Evolutionary conservation across 495 filamentous ascomycete species (phyloP), one percentile per base, ranked within the genome.

Genomic region (Penicillium crystallinum): DNA sequence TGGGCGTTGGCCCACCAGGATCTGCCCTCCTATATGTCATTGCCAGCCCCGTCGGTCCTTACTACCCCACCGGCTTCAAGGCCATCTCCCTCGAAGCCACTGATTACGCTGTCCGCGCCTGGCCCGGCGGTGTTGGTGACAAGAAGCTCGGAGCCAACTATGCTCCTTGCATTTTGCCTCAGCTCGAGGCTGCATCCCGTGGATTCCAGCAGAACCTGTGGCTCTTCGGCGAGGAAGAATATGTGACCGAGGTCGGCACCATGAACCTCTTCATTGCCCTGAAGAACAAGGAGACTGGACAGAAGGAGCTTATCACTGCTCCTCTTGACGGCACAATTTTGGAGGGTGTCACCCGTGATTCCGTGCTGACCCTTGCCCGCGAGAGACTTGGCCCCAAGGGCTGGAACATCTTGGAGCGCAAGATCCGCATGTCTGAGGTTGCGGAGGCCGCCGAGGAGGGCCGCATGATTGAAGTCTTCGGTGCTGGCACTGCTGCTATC

Each of bases 81-180:
- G 93, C 95, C 42, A 81, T 97, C 30, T 91, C 88, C 1, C 77
- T 98, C 34, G 91, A 96, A 73, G 92, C 93, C 8, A 95, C 92
- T 15, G 83, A 91, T 70, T 91, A 95, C 71, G 91, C 91, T 46
- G 90, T 97, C 48, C 91, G 93, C 47, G 93, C 93, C 45, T 98
- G 93, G 93, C 93, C 93, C 29, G 92, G 92, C 48, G 93, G 93
- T 61, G 90, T 96, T 8, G 93, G 93, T 59, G 88, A 96, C 74
- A 93, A 90, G 82, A 98, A 98, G 77, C 82, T 98, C 17, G 93
- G 93, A 53, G 92, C 91, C 54, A 98, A 98, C 78, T 98, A 98
- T 66, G 93, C 93, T 14, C 92, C 95, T 2, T 96, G 92, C 69
- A 91, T 98, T 55, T 73, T 95, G 21, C 93, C 95, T 10, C 95